A percentile compares a stretch with the other conserved stretches of the same genome.
phyloP scores from a whole-genome alignment of 805 yeast genomes.

The Tetrapisispora namnaoensis region DNA sequence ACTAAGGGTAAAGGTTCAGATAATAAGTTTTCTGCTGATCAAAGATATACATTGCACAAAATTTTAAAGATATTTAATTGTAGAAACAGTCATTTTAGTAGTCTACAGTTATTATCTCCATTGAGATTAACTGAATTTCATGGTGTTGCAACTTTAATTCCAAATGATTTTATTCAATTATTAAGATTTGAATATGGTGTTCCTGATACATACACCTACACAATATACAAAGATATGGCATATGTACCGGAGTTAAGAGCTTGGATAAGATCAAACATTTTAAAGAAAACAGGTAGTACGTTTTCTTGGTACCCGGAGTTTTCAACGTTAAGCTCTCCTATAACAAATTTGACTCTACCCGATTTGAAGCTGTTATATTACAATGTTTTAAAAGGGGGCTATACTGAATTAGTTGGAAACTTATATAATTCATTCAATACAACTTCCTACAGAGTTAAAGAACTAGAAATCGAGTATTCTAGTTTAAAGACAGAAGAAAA shows the following conservation, averaged over 20 bases:
- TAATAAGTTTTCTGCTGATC: slow-evolving; percentile 16
- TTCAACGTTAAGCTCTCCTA: slow-evolving; percentile 2
- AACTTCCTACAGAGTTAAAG: slow-evolving; percentile 22
- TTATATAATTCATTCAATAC: slow-evolving; percentile 13
- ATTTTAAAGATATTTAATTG: slow-evolving; percentile 39
- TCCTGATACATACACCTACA: slow-evolving; percentile 28
- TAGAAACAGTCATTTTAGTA: slow-evolving; percentile 49
- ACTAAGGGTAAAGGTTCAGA: slow-evolving; percentile 9
- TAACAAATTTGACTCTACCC: slow-evolving; percentile 9
- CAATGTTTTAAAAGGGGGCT: slow-evolving; percentile 15
- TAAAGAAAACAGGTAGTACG: slow-evolving; percentile 13
- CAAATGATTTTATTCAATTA: slow-evolving; percentile 35
- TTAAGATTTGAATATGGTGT: slow-evolving; percentile 42
- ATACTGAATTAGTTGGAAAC: slow-evolving; percentile 11
- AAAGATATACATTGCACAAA: slow-evolving; percentile 31
- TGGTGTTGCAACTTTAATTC: slow-evolving; percentile 51
- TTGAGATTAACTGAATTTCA: slow-evolving; percentile 45
- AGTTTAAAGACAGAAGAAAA: slow-evolving; percentile 8
- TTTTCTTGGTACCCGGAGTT: slow-evolving; percentile 9
- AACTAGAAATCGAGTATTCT: slow-evolving; percentile 20
- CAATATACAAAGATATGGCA: slow-evolving; percentile 32
- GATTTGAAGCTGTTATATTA: slow-evolving; percentile 13
- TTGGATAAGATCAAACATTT: slow-evolving; percentile 37
- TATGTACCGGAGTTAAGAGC: slow-evolving; percentile 45
- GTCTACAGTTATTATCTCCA: slow-evolving; percentile 41